Evolutionary conservation across 1,139 yeast species (phyloP).

Genomic region (Geotrichum phurueaensis): DNA sequence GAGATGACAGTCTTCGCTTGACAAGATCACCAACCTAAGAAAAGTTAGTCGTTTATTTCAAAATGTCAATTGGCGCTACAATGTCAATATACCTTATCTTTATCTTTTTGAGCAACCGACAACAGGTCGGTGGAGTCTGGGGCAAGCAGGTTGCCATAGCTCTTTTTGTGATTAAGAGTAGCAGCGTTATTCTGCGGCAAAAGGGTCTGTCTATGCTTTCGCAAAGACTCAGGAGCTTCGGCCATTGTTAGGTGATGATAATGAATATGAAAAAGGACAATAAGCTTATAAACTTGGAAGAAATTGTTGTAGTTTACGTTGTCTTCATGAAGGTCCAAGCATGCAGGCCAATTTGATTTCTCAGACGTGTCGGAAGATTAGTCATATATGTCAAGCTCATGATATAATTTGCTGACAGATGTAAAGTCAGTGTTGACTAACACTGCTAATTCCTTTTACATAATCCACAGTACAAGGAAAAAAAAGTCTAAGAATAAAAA

Average conservation of each 20-base stretch:
- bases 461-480: background rate
- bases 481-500: background rate
- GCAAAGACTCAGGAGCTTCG: constrained; percentile 27
- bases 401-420: background rate
- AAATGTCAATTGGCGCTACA: background rate
- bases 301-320: background rate
- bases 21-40: constrained; percentile 19
- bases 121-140: constrained; percentile 21
- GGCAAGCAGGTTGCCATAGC: constrained; percentile 22
- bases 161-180: constrained; percentile 6
- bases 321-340: background rate
- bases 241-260: background rate
- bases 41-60: background rate
- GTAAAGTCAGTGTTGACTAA: background rate
- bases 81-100: constrained; percentile 20
- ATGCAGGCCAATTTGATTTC: background rate
- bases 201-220: constrained; percentile 32
- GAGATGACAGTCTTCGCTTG: constrained; percentile 17
- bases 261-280: background rate
- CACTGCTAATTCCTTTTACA: background rate
- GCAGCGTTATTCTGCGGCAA: constrained; percentile 19
- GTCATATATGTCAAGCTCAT: background rate
- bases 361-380: background rate
- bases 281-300: background rate
- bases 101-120: constrained; percentile 18